These are phyloP conservation scores for slime mould (Dictyostelium discoideum) DNA, from an alignment of 78 protist genomes.

Conservation along the genomic window dicty_2.7 NC_007090.3:89501-90000, in stretches of 20 bases:
- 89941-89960: conserved; percentile 81
- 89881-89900: conserved; percentile 33
- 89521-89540: conserved; percentile 56
- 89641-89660: conserved; percentile 85
- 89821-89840: conserved; percentile 89
- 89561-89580: conserved; percentile 61
- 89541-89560: conserved; percentile 55
- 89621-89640: conserved; percentile 71
- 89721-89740: conserved; percentile 86
- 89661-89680: conserved; percentile 90
- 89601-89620: conserved; percentile 69
- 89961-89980: conserved; percentile 85
- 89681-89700: conserved; percentile 81
- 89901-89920: conserved; percentile 79
- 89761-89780: conserved; percentile 56
- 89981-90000: conserved; percentile 65
- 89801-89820: conserved; percentile 87
- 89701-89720: conserved; percentile 85
- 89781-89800: conserved; percentile 88
- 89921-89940: conserved; percentile 84
- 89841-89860: conserved; percentile 82
- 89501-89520: conserved; percentile 74
- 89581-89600: conserved; percentile 27
- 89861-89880: conserved; percentile 78
- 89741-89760: conserved; percentile 81